These are phyloP conservation scores for Acrodontium crateriforme DNA, from an alignment of 2,329 filamentous ascomycete genomes.

Conservation along the genomic window DNA sequence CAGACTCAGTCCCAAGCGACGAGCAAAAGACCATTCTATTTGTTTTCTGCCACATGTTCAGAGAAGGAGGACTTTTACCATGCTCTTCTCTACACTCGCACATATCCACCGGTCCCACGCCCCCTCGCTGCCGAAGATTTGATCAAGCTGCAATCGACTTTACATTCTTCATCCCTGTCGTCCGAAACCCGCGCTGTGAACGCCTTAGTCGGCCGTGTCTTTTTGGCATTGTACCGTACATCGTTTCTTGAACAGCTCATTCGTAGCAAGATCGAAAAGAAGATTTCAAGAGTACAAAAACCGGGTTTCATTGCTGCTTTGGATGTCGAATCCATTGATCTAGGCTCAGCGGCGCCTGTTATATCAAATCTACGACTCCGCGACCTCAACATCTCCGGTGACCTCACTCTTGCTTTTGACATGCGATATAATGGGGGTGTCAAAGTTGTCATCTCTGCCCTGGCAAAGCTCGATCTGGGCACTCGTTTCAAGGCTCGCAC, in stretches of 20 bases:
- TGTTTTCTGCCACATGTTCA: slow-evolving; percentile 90
- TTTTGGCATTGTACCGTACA: slow-evolving; percentile 78
- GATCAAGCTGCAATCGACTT: slow-evolving; percentile 72
- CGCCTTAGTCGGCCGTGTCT: slow-evolving; percentile 74
- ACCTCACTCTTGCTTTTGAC: slow-evolving; percentile 76
- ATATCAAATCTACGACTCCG: slow-evolving; percentile 79
- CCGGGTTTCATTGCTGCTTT: slow-evolving; percentile 81
- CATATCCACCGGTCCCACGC: slow-evolving; percentile 53
- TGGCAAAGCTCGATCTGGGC: slow-evolving; percentile 80
- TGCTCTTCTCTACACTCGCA: slow-evolving; percentile 62
- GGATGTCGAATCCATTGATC: slow-evolving; percentile 67
- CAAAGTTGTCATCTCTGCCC: slow-evolving; percentile 79
- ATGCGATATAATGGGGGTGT: slow-evolving; percentile 82
- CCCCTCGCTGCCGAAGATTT: slow-evolving; percentile 75
- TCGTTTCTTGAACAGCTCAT: slow-evolving; percentile 66
- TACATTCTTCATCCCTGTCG: slow-evolving; percentile 75
- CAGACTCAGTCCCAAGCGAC: slow-evolving; percentile 7
- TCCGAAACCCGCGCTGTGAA: slow-evolving; percentile 88
- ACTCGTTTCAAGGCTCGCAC: slow-evolving; percentile 78
- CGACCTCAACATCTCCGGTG: slow-evolving; percentile 82
- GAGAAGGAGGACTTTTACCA: slow-evolving; percentile 99
- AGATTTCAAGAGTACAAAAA: slow-evolving; percentile 86
- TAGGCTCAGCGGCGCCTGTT: slow-evolving; percentile 74
- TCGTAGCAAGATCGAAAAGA: slow-evolving; percentile 79
- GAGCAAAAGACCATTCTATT: slow-evolving; percentile 64